Conservation (phyloP, 1,284 basidiomycete genomes). For the Coriolopsis trogii region DNA sequence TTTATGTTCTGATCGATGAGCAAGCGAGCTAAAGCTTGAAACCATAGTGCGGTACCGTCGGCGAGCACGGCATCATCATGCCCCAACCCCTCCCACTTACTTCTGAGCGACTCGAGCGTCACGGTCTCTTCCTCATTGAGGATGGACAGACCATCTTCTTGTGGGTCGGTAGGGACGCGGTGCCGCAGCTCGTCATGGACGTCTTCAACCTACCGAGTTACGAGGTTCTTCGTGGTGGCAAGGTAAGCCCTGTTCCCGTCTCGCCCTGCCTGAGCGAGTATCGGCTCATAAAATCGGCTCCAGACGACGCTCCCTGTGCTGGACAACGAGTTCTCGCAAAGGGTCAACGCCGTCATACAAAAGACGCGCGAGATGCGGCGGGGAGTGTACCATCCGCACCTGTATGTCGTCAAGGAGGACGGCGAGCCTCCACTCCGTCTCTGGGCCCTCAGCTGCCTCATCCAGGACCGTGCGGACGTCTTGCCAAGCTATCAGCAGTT, state of each 20-base stretch:
- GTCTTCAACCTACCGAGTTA: slow-evolving; percentile 93
- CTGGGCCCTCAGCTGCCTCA: slow-evolving; percentile 93
- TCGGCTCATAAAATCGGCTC: background rate
- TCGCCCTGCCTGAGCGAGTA: background rate
- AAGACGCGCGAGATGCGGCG: slow-evolving; percentile 91
- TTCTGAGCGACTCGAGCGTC: slow-evolving; percentile 91
- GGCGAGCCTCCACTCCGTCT: slow-evolving; percentile 92
- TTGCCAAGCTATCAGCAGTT: slow-evolving; percentile 97
- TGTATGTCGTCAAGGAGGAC: slow-evolving; percentile 99
- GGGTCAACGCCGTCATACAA: slow-evolving; percentile 91
- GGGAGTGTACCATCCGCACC: slow-evolving; percentile 90
- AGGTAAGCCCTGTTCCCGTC: slow-evolving; percentile 52
- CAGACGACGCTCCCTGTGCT: slow-evolving; percentile 86
- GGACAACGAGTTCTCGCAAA: slow-evolving; percentile 92
- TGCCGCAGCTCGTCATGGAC: slow-evolving; percentile 92
- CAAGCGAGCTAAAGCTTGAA: too few relatives aligned
- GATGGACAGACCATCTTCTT: slow-evolving; percentile 98
- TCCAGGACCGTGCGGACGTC: slow-evolving; percentile 96
- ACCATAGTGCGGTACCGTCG: slow-evolving; percentile 76
- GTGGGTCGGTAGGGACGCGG: slow-evolving; percentile 96
- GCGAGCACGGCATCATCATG: slow-evolving; percentile 81
- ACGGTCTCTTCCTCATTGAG: slow-evolving; percentile 96
- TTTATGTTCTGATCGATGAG: too few relatives aligned
- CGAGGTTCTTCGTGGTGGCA: slow-evolving; percentile 88
- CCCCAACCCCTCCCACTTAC: slow-evolving; percentile 90